Base-by-base conservation (phyloP, 768 basidiomycete species). In the Astraeus odoratus region DNA sequence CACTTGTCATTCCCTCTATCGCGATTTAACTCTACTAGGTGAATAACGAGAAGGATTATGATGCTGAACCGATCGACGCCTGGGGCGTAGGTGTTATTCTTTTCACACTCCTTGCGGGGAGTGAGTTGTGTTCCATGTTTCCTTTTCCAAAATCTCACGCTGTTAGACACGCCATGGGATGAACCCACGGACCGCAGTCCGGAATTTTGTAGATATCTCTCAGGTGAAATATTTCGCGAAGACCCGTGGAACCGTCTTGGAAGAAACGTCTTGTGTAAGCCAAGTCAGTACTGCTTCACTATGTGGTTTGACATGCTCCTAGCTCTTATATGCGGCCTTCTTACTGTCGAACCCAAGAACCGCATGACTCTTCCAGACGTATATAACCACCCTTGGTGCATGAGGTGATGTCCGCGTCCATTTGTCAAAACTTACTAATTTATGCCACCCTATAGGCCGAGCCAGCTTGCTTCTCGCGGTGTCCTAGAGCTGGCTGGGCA, bases 21-120 rank as follows among this genome's bases (percentile, higher is more conserved):
- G 45, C 35, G 44, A 8, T 27, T 7, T 13, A 16, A 37, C 16
- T 31, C 27, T 16, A 6, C 3, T 45, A 94, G 92, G 63, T 95
- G 25, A 82, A 81, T 27, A 68, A 67, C 3, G 70, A 79, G 3
- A 68, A 61, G 8, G 76, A 87, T 0, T 99, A 98, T 64, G 63
- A 80, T 12, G 96, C 93, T 2, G 91, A 96, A 47, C 93, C 96
- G 0, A 78, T 98, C 19, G 96, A 99, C 60, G 81, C 90, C 8
- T 99, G 96, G 96, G 92, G 92, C 0, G 78, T 89, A 33, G 96
- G 96, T 1, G 87, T 98, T 22, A 95, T 99, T 37, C 69, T 99
- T 1, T 98, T 88, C 60, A 88, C 95, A 0, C 69, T 99, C 37
- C 71, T 98, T 0, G 83, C 76, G 7, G 96, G 96, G 38, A 98